These are phyloP conservation scores for Verbascum thapsus DNA, from an alignment of 257 asterid species.

Conservation along the genomic window DNA sequence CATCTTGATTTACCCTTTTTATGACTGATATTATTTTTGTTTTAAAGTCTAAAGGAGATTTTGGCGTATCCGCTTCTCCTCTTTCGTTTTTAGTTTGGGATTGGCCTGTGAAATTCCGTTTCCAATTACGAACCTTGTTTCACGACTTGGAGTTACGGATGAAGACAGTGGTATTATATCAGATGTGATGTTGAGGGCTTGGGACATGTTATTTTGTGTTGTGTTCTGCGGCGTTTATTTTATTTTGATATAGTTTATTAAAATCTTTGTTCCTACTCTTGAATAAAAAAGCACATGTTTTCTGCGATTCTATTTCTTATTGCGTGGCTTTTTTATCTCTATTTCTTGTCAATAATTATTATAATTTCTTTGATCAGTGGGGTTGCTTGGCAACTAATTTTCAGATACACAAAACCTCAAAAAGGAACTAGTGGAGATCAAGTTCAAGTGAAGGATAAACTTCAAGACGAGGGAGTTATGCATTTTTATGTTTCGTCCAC, in stretches of 20 bases:
- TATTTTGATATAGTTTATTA: constrained; percentile 12
- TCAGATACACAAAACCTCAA: constrained; percentile 57
- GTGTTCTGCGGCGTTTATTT: constrained; percentile 4
- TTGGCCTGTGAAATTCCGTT: constrained; percentile 85
- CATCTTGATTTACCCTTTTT: constrained; percentile 14
- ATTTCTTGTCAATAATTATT: constrained; percentile 28
- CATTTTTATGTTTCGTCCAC: constrained; percentile 86
- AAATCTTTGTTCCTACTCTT: constrained; percentile 11
- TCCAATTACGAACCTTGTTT: constrained; percentile 71
- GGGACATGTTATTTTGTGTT: constrained; percentile 73
- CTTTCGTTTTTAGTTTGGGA: too few relatives aligned
- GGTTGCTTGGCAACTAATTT: constrained; percentile 90
- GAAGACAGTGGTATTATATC: constrained; percentile 64
- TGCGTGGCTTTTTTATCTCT: constrained; percentile 15
- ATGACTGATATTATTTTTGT: constrained; percentile 21
- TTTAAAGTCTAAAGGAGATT: background rate
- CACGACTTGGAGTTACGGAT: constrained; percentile 77
- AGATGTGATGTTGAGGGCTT: constrained; percentile 80
- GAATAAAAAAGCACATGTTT: constrained; percentile 6
- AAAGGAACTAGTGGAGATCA: constrained; percentile 43
- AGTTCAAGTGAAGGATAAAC: constrained; percentile 40
- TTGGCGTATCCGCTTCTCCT: too few relatives aligned
- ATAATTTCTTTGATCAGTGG: constrained; percentile 57
- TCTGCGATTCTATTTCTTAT: constrained; percentile 3
- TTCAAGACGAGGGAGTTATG: constrained; percentile 56